phyloP scores from a whole-genome alignment of 306 rosid species.

The Medicago lupulina region DNA sequence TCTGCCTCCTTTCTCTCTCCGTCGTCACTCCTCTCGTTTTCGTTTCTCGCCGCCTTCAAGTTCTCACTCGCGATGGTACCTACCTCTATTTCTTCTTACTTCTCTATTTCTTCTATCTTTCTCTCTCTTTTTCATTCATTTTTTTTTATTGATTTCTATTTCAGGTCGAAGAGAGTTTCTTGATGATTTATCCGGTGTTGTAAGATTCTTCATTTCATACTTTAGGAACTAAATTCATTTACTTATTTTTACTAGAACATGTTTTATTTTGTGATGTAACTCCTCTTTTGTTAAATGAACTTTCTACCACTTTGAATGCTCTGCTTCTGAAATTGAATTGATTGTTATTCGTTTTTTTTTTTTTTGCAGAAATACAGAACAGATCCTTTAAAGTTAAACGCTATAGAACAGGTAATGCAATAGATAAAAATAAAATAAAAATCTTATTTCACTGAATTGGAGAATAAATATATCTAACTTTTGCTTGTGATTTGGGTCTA shows the following conservation, averaged over 20 bases:
- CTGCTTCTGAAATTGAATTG: conserved; percentile 41
- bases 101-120: not conserved
- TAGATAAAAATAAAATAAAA: too few relatives aligned
- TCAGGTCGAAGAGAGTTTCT: conserved; percentile 72
- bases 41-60: conserved; percentile 61
- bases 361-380: conserved; percentile 78
- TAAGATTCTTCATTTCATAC: conserved; percentile 55
- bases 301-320: too few relatives aligned
- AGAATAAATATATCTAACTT: conserved; percentile 18
- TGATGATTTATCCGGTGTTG: conserved; percentile 74
- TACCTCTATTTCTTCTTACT: conserved; percentile 36
- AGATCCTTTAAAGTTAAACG: conserved; percentile 62
- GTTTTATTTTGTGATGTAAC: not conserved
- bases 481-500: not conserved
- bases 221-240: not conserved
- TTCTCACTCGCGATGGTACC: conserved; percentile 57
- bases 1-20: conserved; percentile 76
- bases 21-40: conserved; percentile 83
- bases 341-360: conserved; percentile 46
- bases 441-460: not conserved
- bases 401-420: conserved; percentile 74
- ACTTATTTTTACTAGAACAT: not conserved
- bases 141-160: conserved; percentile 36
- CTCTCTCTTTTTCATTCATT: conserved; percentile 30
- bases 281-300: conserved; percentile 34